These are phyloP conservation scores for Phytophthora europaea DNA, from an alignment of 352 stramenopile species.

Conservation along the genomic window DNA sequence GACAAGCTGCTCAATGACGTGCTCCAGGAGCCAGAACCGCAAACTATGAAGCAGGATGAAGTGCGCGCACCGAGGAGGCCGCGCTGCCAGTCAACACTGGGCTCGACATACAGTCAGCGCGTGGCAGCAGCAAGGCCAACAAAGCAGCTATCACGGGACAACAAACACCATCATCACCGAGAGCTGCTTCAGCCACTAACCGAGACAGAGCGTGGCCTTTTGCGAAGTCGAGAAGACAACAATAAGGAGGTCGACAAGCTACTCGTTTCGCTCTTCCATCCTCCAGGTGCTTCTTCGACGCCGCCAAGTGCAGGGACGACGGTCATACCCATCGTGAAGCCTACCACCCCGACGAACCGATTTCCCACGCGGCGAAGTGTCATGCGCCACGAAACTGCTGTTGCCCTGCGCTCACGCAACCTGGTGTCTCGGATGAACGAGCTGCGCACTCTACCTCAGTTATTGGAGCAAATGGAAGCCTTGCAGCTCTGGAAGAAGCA, in stretches of 20 bases:
- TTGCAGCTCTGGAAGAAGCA: slow-evolving; percentile 47
- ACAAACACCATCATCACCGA: slow-evolving; percentile 15
- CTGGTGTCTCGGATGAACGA: slow-evolving; percentile 66
- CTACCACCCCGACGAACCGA: slow-evolving; percentile 9
- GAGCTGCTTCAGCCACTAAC: slow-evolving; percentile 30
- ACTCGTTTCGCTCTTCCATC: slow-evolving; percentile 52
- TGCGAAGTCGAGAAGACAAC: slow-evolving; percentile 45
- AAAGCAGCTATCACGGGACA: slow-evolving; percentile 16
- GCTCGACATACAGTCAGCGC: slow-evolving; percentile 53
- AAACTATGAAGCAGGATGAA: slow-evolving; percentile 26
- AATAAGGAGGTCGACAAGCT: slow-evolving; percentile 58
- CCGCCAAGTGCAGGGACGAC: slow-evolving; percentile 9
- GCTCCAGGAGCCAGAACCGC: slow-evolving; percentile 16
- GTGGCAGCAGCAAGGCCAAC: slow-evolving; percentile 37
- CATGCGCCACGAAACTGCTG: slow-evolving; percentile 60
- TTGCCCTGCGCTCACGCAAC: slow-evolving; percentile 62
- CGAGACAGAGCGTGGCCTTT: slow-evolving; percentile 42
- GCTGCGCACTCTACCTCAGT: slow-evolving; percentile 59
- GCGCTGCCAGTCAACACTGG: slow-evolving; percentile 41
- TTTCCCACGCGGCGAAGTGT: slow-evolving; percentile 58
- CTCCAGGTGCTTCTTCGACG: slow-evolving; percentile 15
- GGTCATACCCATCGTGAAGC: slow-evolving; percentile 9
- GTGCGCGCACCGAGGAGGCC: slow-evolving; percentile 30
- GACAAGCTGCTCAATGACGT: slow-evolving; percentile 56
- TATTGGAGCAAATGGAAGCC: slow-evolving; percentile 60